Evolutionary conservation across 192 early-diverging fungal genomes (phyloP).

Genomic region (Umbelopsis vinacea): DNA sequence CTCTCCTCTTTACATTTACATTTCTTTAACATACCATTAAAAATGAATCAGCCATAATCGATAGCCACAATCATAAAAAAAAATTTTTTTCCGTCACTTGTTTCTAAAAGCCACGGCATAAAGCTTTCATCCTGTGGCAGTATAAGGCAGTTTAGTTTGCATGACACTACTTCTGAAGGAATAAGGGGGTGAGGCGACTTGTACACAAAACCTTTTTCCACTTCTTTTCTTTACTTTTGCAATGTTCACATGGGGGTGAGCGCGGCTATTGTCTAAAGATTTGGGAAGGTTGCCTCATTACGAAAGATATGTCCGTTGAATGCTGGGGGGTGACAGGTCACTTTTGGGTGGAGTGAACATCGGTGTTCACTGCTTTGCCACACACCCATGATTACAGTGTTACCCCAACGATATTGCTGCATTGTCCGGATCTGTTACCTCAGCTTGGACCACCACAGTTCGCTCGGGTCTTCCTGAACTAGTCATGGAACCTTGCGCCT

Average conservation of each 20-base stretch:
- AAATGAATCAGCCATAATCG: too few relatives aligned
- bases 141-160: conserved; percentile 19
- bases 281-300: not conserved
- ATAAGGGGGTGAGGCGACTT: conserved; percentile 3
- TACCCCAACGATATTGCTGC: not conserved
- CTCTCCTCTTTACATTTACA: too few relatives aligned
- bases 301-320: too few relatives aligned
- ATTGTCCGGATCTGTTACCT: not conserved
- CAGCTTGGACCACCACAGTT: not conserved
- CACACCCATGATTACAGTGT: conserved; percentile 3
- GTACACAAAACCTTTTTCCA: not conserved
- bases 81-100: not conserved
- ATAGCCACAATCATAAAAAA: too few relatives aligned
- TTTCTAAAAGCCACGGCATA: not conserved
- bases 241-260: not conserved
- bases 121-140: not conserved
- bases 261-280: not conserved
- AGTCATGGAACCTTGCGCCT: not conserved
- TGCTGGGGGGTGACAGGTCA: too few relatives aligned
- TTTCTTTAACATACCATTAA: too few relatives aligned
- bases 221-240: too few relatives aligned
- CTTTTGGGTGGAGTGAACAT: too few relatives aligned
- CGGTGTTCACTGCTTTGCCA: conserved; percentile 11
- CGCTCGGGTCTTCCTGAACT: not conserved
- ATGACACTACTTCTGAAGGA: conserved; percentile 4